These are phyloP conservation scores for Coffea eugenioides DNA, from an alignment of 257 asterid genomes.

Conservation along the genomic window DNA sequence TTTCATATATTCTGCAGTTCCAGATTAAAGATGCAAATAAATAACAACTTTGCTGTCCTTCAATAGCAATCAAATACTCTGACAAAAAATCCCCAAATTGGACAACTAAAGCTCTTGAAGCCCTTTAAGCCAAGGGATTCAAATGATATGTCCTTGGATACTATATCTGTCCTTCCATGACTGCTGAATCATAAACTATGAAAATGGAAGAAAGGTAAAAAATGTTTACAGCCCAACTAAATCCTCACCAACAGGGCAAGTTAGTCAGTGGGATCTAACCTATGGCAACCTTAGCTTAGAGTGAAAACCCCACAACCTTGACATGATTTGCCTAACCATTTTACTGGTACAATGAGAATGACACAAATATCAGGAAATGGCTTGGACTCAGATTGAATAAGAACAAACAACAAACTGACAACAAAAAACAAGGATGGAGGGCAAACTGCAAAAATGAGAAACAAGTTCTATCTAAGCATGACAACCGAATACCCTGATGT, in stretches of 20 bases:
- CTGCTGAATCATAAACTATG: not conserved
- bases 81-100: no score
- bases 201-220: not conserved
- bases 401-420: no score
- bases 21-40: not conserved
- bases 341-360: no score
- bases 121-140: not conserved
- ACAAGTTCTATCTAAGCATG: no score
- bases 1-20: slow-evolving; percentile 54
- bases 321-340: no score
- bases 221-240: not conserved
- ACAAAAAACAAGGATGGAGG: no score
- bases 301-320: no score
- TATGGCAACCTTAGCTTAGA: no score
- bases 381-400: no score
- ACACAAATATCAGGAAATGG: no score
- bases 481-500: not conserved
- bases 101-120: not conserved
- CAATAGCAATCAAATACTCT: not conserved
- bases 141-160: not conserved
- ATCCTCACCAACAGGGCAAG: not conserved
- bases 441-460: no score
- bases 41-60: not conserved
- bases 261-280: no score
- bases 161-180: not conserved